phyloP scores from a whole-genome alignment of 352 stramenopile genomes.

The Bremia lactucae region DNA sequence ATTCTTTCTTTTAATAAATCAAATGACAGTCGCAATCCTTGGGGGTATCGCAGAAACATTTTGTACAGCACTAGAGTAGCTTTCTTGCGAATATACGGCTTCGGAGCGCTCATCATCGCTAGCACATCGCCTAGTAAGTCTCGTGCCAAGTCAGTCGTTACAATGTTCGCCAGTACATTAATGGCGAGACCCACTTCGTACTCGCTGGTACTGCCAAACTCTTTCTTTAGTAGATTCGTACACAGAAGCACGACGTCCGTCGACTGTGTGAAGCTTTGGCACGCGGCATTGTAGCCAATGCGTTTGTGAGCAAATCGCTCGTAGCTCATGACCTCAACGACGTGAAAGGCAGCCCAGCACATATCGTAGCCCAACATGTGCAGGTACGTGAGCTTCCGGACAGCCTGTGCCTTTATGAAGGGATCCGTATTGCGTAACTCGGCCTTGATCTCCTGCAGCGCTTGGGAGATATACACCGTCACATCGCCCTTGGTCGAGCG shows the following conservation, averaged over 20 bases:
- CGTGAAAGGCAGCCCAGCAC: slow-evolving; percentile 94
- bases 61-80: slow-evolving; percentile 97
- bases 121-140: slow-evolving; percentile 89
- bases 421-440: slow-evolving; percentile 95
- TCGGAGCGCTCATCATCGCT: slow-evolving; percentile 88
- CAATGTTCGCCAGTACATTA: slow-evolving; percentile 98
- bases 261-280: slow-evolving; percentile 93
- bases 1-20: slow-evolving; percentile 94
- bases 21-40: slow-evolving; percentile 96
- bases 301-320: slow-evolving; percentile 94
- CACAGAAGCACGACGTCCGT: slow-evolving; percentile 98
- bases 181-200: slow-evolving; percentile 97
- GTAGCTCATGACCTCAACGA: slow-evolving; percentile 97
- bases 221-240: slow-evolving; percentile 98
- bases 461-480: slow-evolving; percentile 93
- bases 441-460: slow-evolving; percentile 96
- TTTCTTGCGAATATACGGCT: slow-evolving; percentile 98
- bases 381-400: slow-evolving; percentile 95
- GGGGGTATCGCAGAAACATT: slow-evolving; percentile 97
- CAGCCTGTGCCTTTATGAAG: slow-evolving; percentile 94
- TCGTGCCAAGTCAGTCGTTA: slow-evolving; percentile 91
- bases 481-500: slow-evolving; percentile 93
- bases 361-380: slow-evolving; percentile 99
- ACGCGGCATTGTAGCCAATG: slow-evolving; percentile 93
- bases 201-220: slow-evolving; percentile 84